These are phyloP conservation scores for Buxus sempervirens DNA, from an alignment of 164 flowering plant species.

Conservation along the genomic window DNA sequence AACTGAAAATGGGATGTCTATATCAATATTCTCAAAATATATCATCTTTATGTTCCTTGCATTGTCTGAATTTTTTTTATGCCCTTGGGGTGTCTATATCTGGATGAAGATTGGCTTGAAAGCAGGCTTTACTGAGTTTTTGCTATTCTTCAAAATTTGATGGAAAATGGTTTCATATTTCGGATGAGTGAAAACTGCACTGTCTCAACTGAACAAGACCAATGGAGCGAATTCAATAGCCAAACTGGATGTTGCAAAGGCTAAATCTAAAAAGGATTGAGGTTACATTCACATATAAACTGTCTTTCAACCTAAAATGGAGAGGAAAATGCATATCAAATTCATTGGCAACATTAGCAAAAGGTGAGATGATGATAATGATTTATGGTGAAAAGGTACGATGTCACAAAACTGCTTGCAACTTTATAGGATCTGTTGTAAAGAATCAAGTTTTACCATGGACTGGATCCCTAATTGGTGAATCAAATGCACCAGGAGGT, in stretches of 20 bases:
- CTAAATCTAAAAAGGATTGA: no score
- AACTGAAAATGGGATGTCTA: no score
- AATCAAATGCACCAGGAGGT: constrained; percentile 90
- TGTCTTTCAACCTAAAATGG: not conserved
- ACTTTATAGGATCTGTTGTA: not conserved
- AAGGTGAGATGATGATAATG: not conserved
- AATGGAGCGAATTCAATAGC: not conserved
- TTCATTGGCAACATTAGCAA: not conserved
- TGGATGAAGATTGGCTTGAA: no score
- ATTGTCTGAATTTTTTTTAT: no score
- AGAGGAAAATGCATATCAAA: not conserved
- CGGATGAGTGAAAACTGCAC: not conserved
- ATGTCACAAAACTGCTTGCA: not conserved
- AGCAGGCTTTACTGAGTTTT: no score
- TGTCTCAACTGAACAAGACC: not conserved
- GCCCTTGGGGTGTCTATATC: no score
- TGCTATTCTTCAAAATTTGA: no score
- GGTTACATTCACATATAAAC: no score
- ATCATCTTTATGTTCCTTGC: no score
- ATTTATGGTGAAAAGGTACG: no score
- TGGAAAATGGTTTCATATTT: not conserved
- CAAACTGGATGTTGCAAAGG: no score
- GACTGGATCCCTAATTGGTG: constrained; percentile 16
- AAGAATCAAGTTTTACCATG: constrained; percentile 18
- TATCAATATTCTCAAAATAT: no score